Evolutionary conservation across 768 basidiomycete genomes (phyloP).

Genomic region (Hericium alpestre): DNA sequence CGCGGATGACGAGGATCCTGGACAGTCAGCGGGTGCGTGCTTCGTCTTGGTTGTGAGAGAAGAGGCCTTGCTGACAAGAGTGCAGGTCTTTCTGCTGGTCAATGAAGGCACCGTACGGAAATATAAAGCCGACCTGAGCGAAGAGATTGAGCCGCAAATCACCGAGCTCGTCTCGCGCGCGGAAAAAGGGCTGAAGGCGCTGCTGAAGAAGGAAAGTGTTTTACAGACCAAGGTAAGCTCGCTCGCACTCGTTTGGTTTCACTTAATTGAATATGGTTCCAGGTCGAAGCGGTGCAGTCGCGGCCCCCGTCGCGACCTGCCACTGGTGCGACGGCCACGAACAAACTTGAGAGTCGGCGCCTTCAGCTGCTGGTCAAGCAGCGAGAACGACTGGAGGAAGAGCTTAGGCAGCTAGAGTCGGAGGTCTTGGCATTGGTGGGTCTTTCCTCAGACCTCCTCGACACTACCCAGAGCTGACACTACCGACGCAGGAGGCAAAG

Average conservation of each 20-base stretch:
- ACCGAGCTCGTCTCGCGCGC: constrained; percentile 63
- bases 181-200: constrained; percentile 50
- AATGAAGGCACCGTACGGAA: constrained; percentile 61
- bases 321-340: constrained; percentile 39
- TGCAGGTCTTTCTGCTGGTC: constrained; percentile 63
- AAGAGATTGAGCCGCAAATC: constrained; percentile 76
- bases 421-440: constrained; percentile 52
- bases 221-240: constrained; percentile 52
- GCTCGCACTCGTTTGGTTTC: background rate
- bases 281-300: constrained; percentile 41
- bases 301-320: constrained; percentile 30
- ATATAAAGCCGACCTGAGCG: constrained; percentile 67
- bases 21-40: constrained; percentile 50
- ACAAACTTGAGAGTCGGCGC: constrained; percentile 58
- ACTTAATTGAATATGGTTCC: background rate
- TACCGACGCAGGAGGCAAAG: constrained; percentile 8
- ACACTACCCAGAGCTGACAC: background rate
- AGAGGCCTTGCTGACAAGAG: background rate
- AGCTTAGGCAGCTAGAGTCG: constrained; percentile 46
- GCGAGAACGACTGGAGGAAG: constrained; percentile 55
- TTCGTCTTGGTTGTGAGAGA: background rate
- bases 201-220: constrained; percentile 52
- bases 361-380: constrained; percentile 57
- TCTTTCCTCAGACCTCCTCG: background rate
- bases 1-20: constrained; percentile 57